A percentile compares a stretch with the other conserved stretches of the same genome.
phyloP scores from a whole-genome alignment of 1,284 basidiomycete species.

The Macrocybe sp. region DNA sequence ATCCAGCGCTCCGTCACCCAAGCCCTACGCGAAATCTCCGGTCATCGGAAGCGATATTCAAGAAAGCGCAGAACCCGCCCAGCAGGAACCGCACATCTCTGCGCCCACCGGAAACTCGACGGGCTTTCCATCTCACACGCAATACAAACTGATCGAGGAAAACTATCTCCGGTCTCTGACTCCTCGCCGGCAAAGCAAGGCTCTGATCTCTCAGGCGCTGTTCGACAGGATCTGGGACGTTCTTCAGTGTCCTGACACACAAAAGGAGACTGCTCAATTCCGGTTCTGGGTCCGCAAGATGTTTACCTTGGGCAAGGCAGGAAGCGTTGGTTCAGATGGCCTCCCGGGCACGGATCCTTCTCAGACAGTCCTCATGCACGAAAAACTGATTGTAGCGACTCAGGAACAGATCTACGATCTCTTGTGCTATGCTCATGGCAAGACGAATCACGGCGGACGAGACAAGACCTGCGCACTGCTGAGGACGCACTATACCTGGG shows the following conservation, averaged over 20 bases:
- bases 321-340: constrained; percentile 9
- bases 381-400: constrained; percentile 65
- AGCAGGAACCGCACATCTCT: no score
- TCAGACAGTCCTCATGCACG: constrained; percentile 49
- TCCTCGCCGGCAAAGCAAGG: constrained; percentile 57
- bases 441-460: constrained; percentile 66
- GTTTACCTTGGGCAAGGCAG: constrained; percentile 47
- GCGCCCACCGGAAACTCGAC: no score
- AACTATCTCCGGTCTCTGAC: constrained; percentile 53
- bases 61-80: no score
- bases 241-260: constrained; percentile 43
- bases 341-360: constrained; percentile 16
- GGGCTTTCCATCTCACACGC: constrained; percentile 45
- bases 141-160: constrained; percentile 51
- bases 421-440: constrained; percentile 64
- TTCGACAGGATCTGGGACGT: constrained; percentile 69
- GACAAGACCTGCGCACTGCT: constrained; percentile 66
- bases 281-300: constrained; percentile 80
- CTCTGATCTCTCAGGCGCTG: constrained; percentile 62
- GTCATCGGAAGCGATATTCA: no score
- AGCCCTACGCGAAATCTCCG: no score
- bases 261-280: constrained; percentile 56
- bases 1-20: no score
- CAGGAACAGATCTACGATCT: constrained; percentile 74
- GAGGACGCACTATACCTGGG: constrained; percentile 67